Conservation (phyloP, 1,139 yeast species). For the Diutina siamensis region DNA sequence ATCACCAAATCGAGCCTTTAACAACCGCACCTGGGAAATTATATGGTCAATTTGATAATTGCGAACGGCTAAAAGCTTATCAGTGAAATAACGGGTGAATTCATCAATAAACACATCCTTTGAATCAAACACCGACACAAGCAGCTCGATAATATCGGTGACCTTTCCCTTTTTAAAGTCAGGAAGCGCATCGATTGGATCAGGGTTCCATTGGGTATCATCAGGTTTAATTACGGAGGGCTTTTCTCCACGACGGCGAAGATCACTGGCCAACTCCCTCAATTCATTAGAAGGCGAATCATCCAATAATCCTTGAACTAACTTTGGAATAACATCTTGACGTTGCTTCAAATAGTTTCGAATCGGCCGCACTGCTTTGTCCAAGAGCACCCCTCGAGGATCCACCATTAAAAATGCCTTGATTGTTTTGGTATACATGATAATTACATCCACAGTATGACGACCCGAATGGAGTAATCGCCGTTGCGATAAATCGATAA, state of each 20-base stretch:
- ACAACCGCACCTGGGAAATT: slow-evolving; percentile 27
- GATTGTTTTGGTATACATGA: slow-evolving; percentile 61
- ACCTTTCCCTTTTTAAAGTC: slow-evolving; percentile 62
- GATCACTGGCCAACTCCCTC: slow-evolving; percentile 42
- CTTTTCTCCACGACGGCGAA: slow-evolving; percentile 16
- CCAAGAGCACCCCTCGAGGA: slow-evolving; percentile 76
- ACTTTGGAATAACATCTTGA: slow-evolving; percentile 56
- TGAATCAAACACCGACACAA: slow-evolving; percentile 68
- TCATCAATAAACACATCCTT: slow-evolving; percentile 66
- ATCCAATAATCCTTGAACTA: slow-evolving; percentile 64
- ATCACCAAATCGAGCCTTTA: slow-evolving; percentile 60
- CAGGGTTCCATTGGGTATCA: slow-evolving; percentile 56
- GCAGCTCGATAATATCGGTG: slow-evolving; percentile 59
- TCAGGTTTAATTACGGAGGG: slow-evolving; percentile 7
- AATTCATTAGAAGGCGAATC: slow-evolving; percentile 23
- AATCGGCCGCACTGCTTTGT: slow-evolving; percentile 67
- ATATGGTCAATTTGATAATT: slow-evolving; percentile 35
- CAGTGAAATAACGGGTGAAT: slow-evolving; percentile 55
- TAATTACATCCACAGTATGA: slow-evolving; percentile 63
- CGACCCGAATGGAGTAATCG: slow-evolving; percentile 71
- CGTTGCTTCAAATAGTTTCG: slow-evolving; percentile 55
- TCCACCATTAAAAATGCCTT: slow-evolving; percentile 68
- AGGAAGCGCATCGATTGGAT: slow-evolving; percentile 86
- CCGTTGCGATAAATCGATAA: slow-evolving; percentile 37
- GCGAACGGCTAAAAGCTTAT: slow-evolving; percentile 38